These are phyloP conservation scores for Gossypium ekmanianum DNA, from an alignment of 345 rosid genomes.

Conservation along the genomic window DNA sequence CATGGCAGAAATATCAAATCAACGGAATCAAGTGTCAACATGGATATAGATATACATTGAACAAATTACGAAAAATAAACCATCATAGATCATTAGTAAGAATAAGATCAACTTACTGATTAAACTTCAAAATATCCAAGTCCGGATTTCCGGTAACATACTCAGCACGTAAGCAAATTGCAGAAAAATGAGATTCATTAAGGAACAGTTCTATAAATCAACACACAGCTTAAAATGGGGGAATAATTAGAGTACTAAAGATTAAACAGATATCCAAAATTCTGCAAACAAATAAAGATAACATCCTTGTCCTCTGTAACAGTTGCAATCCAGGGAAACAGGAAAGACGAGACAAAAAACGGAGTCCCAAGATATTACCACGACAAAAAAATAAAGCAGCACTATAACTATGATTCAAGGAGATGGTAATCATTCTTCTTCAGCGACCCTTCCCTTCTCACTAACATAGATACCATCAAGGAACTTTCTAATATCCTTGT, in stretches of 20 bases:
- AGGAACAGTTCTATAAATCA: not conserved
- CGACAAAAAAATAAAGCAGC: not conserved
- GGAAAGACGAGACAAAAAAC: not conserved
- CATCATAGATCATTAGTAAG: too few species aligned
- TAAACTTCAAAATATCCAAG: not conserved
- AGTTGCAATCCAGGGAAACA: not conserved
- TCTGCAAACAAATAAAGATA: not conserved
- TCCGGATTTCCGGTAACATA: not conserved
- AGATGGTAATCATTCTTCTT: slow-evolving; percentile 32
- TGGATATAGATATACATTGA: too few species aligned
- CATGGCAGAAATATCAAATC: too few species aligned
- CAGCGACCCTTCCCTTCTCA: slow-evolving; percentile 48
- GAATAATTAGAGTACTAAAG: not conserved
- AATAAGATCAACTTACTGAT: too few species aligned
- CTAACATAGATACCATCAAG: slow-evolving; percentile 68
- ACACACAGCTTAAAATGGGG: not conserved
- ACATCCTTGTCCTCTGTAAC: not conserved
- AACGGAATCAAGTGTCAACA: too few species aligned
- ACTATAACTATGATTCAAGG: not conserved
- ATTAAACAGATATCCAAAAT: not conserved
- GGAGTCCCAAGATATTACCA: not conserved
- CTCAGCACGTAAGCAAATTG: not conserved
- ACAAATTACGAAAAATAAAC: too few species aligned
- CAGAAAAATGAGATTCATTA: not conserved
- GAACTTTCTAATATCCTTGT: slow-evolving; percentile 60